Evolutionary conservation across 1,284 basidiomycete genomes (phyloP), one percentile per base, ranked within the genome.

Genomic region (Cutaneotrichosporon sp.): DNA sequence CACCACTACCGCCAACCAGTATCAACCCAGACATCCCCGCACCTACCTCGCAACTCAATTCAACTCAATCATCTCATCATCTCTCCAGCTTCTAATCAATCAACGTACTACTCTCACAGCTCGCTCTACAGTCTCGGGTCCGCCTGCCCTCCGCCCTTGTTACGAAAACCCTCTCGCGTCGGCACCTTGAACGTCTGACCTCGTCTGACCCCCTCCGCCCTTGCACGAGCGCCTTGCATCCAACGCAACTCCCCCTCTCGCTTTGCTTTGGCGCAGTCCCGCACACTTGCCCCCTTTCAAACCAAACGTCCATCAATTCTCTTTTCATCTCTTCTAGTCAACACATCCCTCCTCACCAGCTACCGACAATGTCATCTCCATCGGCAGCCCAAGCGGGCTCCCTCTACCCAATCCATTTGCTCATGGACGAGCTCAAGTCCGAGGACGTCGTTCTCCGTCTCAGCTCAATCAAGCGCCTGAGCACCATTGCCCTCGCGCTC

Each of bases 391-490:
- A 65, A 27, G 54, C 49, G 26, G 61, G 61, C 32, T 61, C 65
- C 25, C 61, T 71, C 49, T 73, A 75, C 61, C 74, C 73, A 19
- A 74, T 75, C 59, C 72, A 74, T 46, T 63, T 76, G 14, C 60
- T 76, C 31, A 74, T 74, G 72, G 84, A 86, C 41, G 92, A 97
- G 70, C 76, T 96, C 58, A 85, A 83, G 71, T 90, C 90, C 45
- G 92, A 97, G 72, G 96, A 99, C 77, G 94, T 98, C 54, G 78
- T 79, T 80, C 79, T 97, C 51, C 87, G 96, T 49, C 80, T 99
- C 66, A 96, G 96, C 69, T 94, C 96, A 57, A 96, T 99, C 65
- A 91, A 96, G 77, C 90, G 94, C 75, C 84, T 99, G 70, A 93
- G 92, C 57, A 99, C 96, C 50, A 99, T 99, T 76, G 96, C 96